Evolutionary conservation across 1,139 yeast species (phyloP), one percentile per base, ranked within the genome.

Genomic region (Blastobotrys aristatus): DNA sequence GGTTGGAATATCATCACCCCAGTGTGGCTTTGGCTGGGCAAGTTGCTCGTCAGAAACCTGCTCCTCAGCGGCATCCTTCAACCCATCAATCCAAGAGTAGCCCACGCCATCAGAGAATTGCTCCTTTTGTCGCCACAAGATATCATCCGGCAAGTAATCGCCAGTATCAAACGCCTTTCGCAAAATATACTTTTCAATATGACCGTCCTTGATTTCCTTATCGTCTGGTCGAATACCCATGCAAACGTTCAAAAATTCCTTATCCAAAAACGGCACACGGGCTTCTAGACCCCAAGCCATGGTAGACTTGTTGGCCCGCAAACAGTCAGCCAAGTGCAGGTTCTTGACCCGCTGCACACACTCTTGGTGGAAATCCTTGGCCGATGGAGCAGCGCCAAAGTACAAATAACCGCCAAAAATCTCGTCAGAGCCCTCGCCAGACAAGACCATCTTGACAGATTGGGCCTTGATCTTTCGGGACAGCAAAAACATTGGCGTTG

Each of bases 261-360:
- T 87, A 71, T 92, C 99, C 72, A 92, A 79, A 84, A 92, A 92
- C 57, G 99, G 99, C 60, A 92, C 98, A 73, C 99, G 86, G 53
- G 98, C 98, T 75, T 92, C 99, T 58, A 92, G 79, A 69, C 99
- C 99, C 99, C 99, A 92, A 36, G 99, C 98, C 97, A 92, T 87
- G 54, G 99, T 92, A 31, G 97, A 90, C 74, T 92, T 92, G 87
- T 92, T 92, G 58, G 99, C 99, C 71, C 99, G 84, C 67, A 92
- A 76, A 75, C 97, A 90, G 74, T 92, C 98, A 54, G 98, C 90
- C 61, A 82, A 82, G 71, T 92, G 97, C 71, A 92, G 77, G 90
- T 92, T 90, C 77, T 92, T 88, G 61, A 92, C 97, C 69, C 99
- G 80, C 73, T 84, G 75, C 53, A 94, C 96, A 71, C 95, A 85